Base-by-base conservation (phyloP, 1,139 yeast species). In the Saccharomyces uvarum region DNA sequence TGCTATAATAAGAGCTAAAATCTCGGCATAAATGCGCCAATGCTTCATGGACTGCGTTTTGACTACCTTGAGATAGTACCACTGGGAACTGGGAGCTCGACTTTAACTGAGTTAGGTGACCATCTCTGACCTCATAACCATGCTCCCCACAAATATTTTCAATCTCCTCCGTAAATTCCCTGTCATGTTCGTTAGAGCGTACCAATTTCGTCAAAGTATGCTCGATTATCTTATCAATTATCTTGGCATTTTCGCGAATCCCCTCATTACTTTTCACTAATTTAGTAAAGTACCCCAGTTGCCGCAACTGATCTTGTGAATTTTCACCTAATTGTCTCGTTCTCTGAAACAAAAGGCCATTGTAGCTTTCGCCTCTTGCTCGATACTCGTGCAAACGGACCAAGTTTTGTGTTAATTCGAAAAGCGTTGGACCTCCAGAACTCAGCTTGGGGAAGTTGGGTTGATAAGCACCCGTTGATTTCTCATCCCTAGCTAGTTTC, bases 1-100 rank as follows among this genome's bases (percentile, higher is more conserved):
- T 57, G 2, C 66, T 73, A 11, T 77, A 80, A 11, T 68, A 64
- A 0, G 59, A 59, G 2, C 81, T 71, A 93, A 95, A 89, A 66
- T 89, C 96, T 51, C 96, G 74, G 3, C 83, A 78, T 57, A 78
- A 80, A 69, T 88, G 96, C 49, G 88, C 83, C 51, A 89, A 63
- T 3, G 88, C 75, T 66, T 89, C 96, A 42, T 83, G 77, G 0
- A 86, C 88, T 51, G 84, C 71, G 58, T 31, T 70, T 67, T 42
- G 75, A 68, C 19, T 74, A 60, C 59, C 52, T 31, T 4, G 33
- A 31, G 33, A 31, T 31, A 31, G 11, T 14, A 31, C 14, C 33
- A 31, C 33, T 4, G 33, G 33, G 3, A 31, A 31, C 33, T 90
- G 75, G 53, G 56, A 49, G 58, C 60, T 28, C 8, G 53, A 14